These are phyloP conservation scores for Leucosporidium yakuticum DNA, from an alignment of 768 basidiomycete genomes.

Conservation along the genomic window DNA sequence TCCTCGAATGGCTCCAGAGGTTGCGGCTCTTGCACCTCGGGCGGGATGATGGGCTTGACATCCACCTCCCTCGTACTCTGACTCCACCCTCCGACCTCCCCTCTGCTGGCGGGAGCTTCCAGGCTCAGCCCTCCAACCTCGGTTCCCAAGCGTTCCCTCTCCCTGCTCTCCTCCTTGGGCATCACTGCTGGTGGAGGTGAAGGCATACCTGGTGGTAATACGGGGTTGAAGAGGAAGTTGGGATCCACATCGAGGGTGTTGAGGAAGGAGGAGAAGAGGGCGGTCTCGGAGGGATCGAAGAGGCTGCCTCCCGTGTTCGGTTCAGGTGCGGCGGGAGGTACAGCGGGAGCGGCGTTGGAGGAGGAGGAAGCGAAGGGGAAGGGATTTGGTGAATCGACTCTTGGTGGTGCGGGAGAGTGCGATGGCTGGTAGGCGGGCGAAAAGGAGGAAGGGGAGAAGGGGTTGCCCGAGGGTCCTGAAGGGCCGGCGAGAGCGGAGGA, in stretches of 20 bases:
- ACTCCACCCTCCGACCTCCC: background rate
- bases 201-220: slow-evolving; percentile 31
- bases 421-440: background rate
- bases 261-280: slow-evolving; percentile 27
- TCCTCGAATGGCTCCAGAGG: background rate
- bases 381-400: background rate
- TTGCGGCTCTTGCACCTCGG: background rate
- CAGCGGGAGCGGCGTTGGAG: slow-evolving; percentile 8
- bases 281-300: slow-evolving; percentile 21
- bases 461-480: background rate
- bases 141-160: slow-evolving; percentile 18
- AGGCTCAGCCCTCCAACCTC: slow-evolving; percentile 13
- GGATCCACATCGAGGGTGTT: slow-evolving; percentile 23
- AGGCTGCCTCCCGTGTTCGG: background rate
- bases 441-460: slow-evolving; percentile 2
- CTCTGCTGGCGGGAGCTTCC: background rate
- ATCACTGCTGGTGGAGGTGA: slow-evolving; percentile 8
- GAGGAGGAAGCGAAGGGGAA: background rate
- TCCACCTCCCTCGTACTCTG: too few relatives aligned
- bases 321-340: background rate
- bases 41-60: too few relatives aligned
- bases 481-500: slow-evolving; percentile 5
- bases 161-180: background rate
- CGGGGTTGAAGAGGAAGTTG: slow-evolving; percentile 31
- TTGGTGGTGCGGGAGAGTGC: background rate